Evolutionary conservation across 2,329 filamentous ascomycete species (phyloP), one percentile per base, ranked within the genome.

Genomic region (Fusarium miscanthi): DNA sequence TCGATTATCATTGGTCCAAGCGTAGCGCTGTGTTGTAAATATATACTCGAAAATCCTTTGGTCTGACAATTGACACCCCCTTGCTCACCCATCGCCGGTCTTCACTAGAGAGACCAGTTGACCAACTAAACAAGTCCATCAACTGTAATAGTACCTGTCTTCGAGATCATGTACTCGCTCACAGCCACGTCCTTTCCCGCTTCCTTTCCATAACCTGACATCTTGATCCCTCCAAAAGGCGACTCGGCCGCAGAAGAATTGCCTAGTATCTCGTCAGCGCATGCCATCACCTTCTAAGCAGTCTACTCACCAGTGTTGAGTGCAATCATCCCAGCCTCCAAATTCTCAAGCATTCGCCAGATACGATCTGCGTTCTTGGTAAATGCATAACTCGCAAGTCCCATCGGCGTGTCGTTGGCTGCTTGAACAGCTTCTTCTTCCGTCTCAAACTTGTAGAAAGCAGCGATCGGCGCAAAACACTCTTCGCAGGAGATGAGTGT

Each of bases 181-280:
- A 85, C 79, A 0, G 83, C 83, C 5, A 84, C 79, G 11, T 85
- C 83, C 54, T 84, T 84, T 31, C 83, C 83, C 53, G 84, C 57
- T 31, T 75, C 73, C 38, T 75, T 75, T 0, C 73, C 70, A 30
- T 73, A 74, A 0, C 73, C 73, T 5, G 63, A 75, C 40, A 67
- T 57, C 5, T 72, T 75, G 11, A 75, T 74, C 0, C 70, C 73
- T 1, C 73, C 73, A 8, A 75, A 85, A 0, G 83, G 83, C 2
- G 80, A 76, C 63, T 85, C 83, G 0, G 82, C 80, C 0, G 81
- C 79, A 1, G 81, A 84, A 1, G 61, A 63, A 12, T 72, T 75
- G 1, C 66, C 66, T 69, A n/a, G 4, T 11, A n/a, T 13, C 0
- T n/a, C 2, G 23, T 67, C 8, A 62, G 54, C 2, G 7, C 3